phyloP scores from a whole-genome alignment of 768 basidiomycete species.

The Leucocoprinus sp. region DNA sequence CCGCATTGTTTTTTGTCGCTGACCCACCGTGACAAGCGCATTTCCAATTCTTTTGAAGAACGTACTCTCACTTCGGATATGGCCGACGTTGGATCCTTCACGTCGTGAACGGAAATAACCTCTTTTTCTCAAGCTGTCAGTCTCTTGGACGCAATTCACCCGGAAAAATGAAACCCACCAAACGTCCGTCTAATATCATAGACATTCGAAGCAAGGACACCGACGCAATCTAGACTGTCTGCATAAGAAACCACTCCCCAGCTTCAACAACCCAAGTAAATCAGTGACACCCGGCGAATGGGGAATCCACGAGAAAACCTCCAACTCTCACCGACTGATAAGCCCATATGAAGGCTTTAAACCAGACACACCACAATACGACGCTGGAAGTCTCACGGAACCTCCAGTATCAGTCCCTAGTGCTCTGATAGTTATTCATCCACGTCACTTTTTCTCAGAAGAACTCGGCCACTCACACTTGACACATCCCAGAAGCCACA shows the following conservation, averaged over 20 bases:
- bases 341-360: constrained; percentile 94
- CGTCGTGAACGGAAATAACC: constrained; percentile 50
- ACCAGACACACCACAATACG: constrained; percentile 88
- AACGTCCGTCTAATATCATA: constrained; percentile 47
- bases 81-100: constrained; percentile 69
- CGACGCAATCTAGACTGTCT: constrained; percentile 92
- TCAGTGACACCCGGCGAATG: too few relatives aligned
- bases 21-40: constrained; percentile 12
- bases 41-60: constrained; percentile 14
- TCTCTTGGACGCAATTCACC: neutral
- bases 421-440: constrained; percentile 47
- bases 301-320: too few relatives aligned
- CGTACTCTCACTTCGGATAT: constrained; percentile 26
- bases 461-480: constrained; percentile 74
- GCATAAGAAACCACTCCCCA: constrained; percentile 92
- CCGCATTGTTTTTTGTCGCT: neutral
- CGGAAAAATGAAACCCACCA: constrained; percentile 38
- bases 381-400: constrained; percentile 86
- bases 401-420: constrained; percentile 95
- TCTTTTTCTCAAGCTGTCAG: constrained; percentile 22
- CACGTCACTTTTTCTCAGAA: constrained; percentile 64
- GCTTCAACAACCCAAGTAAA: constrained; percentile 30
- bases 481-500: constrained; percentile 77
- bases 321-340: constrained; percentile 57
- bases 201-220: constrained; percentile 59